Evolutionary conservation across 306 rosid species (phyloP), one percentile per base, ranked within the genome.

Genomic region (Prunus mume): DNA sequence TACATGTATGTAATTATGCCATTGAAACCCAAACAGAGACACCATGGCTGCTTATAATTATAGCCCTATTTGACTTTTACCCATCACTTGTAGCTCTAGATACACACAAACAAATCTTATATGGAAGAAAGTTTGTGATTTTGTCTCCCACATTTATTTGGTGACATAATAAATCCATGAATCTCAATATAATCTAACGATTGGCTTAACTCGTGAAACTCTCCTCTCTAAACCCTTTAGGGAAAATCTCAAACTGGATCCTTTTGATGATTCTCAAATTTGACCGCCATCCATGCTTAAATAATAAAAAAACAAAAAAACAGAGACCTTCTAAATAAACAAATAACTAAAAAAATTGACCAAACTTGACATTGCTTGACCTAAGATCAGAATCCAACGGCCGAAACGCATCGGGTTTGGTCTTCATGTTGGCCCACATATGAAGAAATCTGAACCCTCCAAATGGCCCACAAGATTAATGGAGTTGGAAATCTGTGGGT

Each of bases 331-430:
- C 43, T 38, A 76, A 72, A 43, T 58, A 30, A 68, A 62, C 24
- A 41, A 55, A 20, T 68, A 27, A 68, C 45, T 55, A 34, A 49
- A 25, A 22, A 60, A 61, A 69, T 80, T 72, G 90, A 89, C 86
- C 52, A 76, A 82, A 76, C 71, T 81, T 73, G 93, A 86, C 88
- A 65, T 28, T 38, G n/a, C 45, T 87, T 87, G 93, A 84, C 84
- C 78, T 34, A 43, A 9, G 71, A 79, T 67, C 38, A 17, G 27
- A 18, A 88, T 90, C 88, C 69, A 73, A 87, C 85, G 93, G 86
- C 54, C 22, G 4, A 7, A 30, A 32, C 77, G 70, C 1, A 12
- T 12, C 64, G 3, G 18, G 41, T 62, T n/a, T 78, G 73, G 77
- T 80, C 78, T 54, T 43, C 25, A 66, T 62, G 13, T 22, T 51